Conservation (phyloP, 306 rosid species). For the Parietaria judaica region DNA sequence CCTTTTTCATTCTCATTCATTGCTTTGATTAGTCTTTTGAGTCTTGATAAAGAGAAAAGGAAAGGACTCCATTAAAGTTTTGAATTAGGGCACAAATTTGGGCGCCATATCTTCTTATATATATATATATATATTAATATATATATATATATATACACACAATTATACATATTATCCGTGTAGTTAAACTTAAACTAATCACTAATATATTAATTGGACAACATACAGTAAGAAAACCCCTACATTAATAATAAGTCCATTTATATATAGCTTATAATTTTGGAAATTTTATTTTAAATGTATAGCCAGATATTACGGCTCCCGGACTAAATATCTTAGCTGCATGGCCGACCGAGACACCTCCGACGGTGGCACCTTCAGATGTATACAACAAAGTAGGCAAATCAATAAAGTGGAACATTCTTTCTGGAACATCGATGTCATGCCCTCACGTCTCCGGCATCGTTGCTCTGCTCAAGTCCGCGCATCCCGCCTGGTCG, state of each 20-base stretch:
- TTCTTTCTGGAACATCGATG: constrained; percentile 57
- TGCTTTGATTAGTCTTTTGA: no score
- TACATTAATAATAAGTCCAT: no score
- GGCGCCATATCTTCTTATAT: no score
- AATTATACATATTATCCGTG: no score
- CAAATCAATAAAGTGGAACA: constrained; percentile 29
- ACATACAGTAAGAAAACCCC: no score
- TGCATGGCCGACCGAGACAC: constrained; percentile 48
- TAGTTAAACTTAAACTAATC: no score
- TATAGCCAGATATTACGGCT: constrained; percentile 47
- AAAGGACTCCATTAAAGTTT: no score
- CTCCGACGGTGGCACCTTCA: constrained; percentile 26
- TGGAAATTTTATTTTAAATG: background rate
- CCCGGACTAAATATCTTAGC: constrained; percentile 51
- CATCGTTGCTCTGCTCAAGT: constrained; percentile 42
- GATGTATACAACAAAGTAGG: constrained; percentile 3
- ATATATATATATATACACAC: background rate
- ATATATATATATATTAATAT: background rate
- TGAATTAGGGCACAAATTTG: no score
- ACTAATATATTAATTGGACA: no score
- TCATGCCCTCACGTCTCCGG: constrained; percentile 51
- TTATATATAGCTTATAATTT: no score
- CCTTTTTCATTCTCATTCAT: no score
- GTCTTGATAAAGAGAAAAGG: no score
- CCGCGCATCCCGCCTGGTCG: constrained; percentile 49